Base-by-base conservation (phyloP, 371 early-diverging fungal species). In the Mortierella sp. region DNA sequence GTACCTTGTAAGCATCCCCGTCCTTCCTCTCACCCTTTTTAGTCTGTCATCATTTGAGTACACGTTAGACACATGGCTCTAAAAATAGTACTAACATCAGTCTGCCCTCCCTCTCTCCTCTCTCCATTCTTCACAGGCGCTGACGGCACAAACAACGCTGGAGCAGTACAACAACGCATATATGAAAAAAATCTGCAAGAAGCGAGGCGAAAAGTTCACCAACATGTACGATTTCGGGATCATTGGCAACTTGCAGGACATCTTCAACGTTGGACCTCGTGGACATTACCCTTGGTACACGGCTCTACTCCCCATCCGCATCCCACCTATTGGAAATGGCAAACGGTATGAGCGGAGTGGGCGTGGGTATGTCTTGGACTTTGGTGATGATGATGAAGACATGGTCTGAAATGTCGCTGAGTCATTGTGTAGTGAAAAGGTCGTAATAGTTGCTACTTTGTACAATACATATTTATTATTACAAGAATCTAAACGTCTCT, bases 131-230 rank as follows among this genome's bases (percentile, higher is more conserved):
- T 8, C 9, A 19, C 71, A 84, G 86, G 57, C 86, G 1, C n/a
- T 92, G 65, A 92, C 93, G n/a, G 93, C 91, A 3, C 93, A 93
- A 73, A 93, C 93, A 26, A 93, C 93, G 5, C 84, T 93, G 31
- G 93, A 93, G 57, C 92, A 91, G 73, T 91, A 92, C 87, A 91
- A 92, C 72, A 93, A 93, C 72, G 71, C 89, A 14, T 92, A 92
- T 42, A 92, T 92, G 57, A 90, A 81, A 76, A 83, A 85, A 44
- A 78, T 91, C 14, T 88, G 89, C 78, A 92, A 91, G 81, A 85
- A 81, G 65, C 82, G 90, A 74, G 92, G 92, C 44, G 93, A 93
- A 72, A 88, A 84, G 34, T 93, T 91, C 80, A 88, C 91, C 48
- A 93, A 92, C 75, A 92, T 92, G 91, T 93, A 93, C 77, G 84